phyloP scores from a whole-genome alignment of 495 filamentous ascomycete species.

The Astrothelium macrocarpum region DNA sequence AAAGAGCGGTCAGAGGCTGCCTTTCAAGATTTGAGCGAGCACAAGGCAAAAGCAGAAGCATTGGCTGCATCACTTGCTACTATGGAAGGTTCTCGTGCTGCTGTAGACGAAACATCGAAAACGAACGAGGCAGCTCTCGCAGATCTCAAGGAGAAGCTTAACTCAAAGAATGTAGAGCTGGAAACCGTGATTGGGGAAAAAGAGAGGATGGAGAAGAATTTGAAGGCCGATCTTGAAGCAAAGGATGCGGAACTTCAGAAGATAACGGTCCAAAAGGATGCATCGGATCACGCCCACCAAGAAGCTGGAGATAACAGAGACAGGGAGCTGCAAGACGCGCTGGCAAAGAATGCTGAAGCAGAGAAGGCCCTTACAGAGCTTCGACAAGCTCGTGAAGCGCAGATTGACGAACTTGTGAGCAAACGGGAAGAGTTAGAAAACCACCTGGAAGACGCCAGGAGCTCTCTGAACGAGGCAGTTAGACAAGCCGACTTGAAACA shows the following conservation, averaged over 20 bases:
- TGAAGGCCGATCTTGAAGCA: not conserved
- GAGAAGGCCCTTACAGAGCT: not conserved
- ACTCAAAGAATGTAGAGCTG: not conserved
- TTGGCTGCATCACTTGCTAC: not conserved
- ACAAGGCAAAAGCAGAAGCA: not conserved
- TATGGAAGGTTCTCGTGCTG: not conserved
- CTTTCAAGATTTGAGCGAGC: not conserved
- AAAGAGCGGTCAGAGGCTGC: not conserved
- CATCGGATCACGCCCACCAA: not conserved
- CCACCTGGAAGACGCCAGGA: not conserved
- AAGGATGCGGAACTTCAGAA: not conserved
- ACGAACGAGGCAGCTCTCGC: not conserved
- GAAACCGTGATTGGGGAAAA: not conserved
- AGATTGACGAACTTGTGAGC: not conserved
- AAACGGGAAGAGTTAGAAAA: not conserved
- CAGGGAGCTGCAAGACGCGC: not conserved
- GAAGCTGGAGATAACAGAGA: not conserved
- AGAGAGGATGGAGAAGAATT: not conserved
- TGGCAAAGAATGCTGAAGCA: not conserved
- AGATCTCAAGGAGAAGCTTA: not conserved
- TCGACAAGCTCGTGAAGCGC: not conserved
- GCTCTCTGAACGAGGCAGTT: slow-evolving; percentile 1
- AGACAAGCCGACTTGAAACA: not conserved
- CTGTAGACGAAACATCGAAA: not conserved
- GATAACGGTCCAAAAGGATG: not conserved